These are phyloP conservation scores for Chrysosporium keratinophilum DNA, from an alignment of 2,329 filamentous ascomycete species.

Conservation along the genomic window DNA sequence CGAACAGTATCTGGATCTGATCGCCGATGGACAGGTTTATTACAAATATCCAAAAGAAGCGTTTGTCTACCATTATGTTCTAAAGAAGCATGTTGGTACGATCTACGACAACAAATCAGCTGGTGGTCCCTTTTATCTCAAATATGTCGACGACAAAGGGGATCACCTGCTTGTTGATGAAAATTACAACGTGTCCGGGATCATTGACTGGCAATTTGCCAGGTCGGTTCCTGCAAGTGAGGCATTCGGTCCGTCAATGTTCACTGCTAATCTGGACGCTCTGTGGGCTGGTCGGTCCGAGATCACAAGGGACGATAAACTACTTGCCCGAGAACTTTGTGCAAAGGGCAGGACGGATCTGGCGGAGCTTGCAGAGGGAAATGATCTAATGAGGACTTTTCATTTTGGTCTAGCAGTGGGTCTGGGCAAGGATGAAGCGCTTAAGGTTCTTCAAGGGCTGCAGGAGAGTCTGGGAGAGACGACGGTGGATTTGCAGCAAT, in stretches of 20 bases:
- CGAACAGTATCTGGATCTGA: constrained; percentile 29
- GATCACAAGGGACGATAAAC: constrained; percentile 32
- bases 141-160: constrained; percentile 42
- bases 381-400: constrained; percentile 28
- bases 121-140: constrained; percentile 35
- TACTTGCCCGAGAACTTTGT: constrained; percentile 29
- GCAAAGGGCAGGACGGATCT: constrained; percentile 30
- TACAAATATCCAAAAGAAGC: constrained; percentile 25
- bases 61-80: constrained; percentile 36
- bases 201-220: constrained; percentile 42
- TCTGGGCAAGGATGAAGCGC: background rate
- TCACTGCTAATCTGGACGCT: constrained; percentile 33
- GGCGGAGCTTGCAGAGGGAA: constrained; percentile 16
- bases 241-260: constrained; percentile 38
- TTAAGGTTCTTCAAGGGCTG: background rate
- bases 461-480: background rate
- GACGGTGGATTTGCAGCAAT: background rate
- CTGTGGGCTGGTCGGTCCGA: constrained; percentile 33
- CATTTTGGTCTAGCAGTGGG: background rate
- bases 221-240: constrained; percentile 25
- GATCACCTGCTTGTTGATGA: constrained; percentile 42
- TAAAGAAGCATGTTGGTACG: background rate
- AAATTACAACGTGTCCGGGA: constrained; percentile 39
- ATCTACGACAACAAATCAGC: background rate
- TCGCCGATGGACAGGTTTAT: constrained; percentile 23